Evolutionary conservation across 140 eudicot species (phyloP), one percentile per base, ranked within the genome.

Genomic region (Ambrosia hybrid): DNA sequence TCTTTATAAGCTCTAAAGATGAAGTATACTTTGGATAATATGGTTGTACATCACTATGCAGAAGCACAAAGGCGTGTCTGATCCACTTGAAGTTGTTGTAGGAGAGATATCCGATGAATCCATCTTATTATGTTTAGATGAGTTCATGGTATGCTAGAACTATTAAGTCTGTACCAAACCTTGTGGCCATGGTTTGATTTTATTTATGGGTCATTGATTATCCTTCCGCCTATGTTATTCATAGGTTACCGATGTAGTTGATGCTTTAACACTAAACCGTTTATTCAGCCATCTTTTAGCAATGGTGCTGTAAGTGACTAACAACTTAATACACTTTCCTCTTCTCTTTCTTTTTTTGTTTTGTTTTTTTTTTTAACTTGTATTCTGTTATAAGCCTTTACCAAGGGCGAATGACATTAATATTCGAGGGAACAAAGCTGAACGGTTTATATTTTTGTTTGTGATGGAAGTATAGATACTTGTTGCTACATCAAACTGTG

Each of bases 211-310:
- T 58, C 48, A 21, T 21, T 67, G 51, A 41, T 69, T 46, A 33
- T 14, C 1, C 6, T 65, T 38, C 10, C 46, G 1, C 5, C 45
- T 67, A 39, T 75, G 64, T 15, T 13, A 64, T 53, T 49, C 3
- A 13, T 76, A 95, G 97, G 99, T 95, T 17, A 95, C 83, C 65
- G 99, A 95, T 85, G 99, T 95, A 60, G 97, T 97, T 49, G 99
- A 86, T 83, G 99, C 97, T 4, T 78, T 86, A 58, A 95, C 88
- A 51, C 81, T 91, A 41, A 91, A 91, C 75, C 96, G 99, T 36
- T 76, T 95, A 73, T 95, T 95, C 77, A 69, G 86, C 51, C 97
- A 95, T 72, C 78, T 71, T 95, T 86, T 56, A 80, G 76, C 51
- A 82, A 88, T 57, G 97, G 99, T 64, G 86, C 79, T 73, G 99